A percentile compares a stretch with the other conserved stretches of the same genome.
phyloP scores from a whole-genome alignment of 2,329 filamentous ascomycete species.

The Calonectria pauciramosa region DNA sequence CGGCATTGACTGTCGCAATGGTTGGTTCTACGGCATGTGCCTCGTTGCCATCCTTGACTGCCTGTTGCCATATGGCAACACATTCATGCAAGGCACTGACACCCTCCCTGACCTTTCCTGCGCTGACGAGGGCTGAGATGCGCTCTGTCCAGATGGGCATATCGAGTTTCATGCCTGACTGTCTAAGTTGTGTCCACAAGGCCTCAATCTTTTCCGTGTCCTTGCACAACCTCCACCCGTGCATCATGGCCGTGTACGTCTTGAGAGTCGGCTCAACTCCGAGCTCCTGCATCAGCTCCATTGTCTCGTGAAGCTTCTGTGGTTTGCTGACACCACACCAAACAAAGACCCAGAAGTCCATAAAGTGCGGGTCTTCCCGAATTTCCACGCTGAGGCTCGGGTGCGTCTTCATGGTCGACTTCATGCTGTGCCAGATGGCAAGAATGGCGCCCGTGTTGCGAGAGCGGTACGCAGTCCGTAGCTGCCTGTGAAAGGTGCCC shows the following conservation, averaged over 20 bases:
- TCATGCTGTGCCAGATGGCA: conserved; percentile 52
- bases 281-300: conserved; percentile 59
- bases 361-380: conserved; percentile 50
- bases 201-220: conserved; percentile 72
- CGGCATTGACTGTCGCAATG: conserved; percentile 78
- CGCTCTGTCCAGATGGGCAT: conserved; percentile 77
- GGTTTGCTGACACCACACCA: conserved; percentile 53
- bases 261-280: conserved; percentile 71
- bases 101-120: conserved; percentile 67
- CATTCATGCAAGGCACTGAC: conserved; percentile 77
- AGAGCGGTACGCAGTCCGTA: conserved; percentile 47
- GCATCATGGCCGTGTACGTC: conserved; percentile 82
- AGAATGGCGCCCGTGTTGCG: conserved; percentile 48
- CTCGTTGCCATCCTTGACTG: conserved; percentile 46
- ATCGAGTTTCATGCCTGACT: conserved; percentile 73
- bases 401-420: conserved; percentile 39
- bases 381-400: conserved; percentile 46
- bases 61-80: conserved; percentile 69
- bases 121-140: conserved; percentile 74
- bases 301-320: conserved; percentile 50
- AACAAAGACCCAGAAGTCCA: conserved; percentile 58
- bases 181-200: conserved; percentile 76
- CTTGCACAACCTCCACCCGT: conserved; percentile 73
- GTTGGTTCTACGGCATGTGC: conserved; percentile 66
- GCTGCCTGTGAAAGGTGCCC: conserved; percentile 45